phyloP scores from a whole-genome alignment of 345 rosid genomes.

The Erysimum cheiranthoides region DNA sequence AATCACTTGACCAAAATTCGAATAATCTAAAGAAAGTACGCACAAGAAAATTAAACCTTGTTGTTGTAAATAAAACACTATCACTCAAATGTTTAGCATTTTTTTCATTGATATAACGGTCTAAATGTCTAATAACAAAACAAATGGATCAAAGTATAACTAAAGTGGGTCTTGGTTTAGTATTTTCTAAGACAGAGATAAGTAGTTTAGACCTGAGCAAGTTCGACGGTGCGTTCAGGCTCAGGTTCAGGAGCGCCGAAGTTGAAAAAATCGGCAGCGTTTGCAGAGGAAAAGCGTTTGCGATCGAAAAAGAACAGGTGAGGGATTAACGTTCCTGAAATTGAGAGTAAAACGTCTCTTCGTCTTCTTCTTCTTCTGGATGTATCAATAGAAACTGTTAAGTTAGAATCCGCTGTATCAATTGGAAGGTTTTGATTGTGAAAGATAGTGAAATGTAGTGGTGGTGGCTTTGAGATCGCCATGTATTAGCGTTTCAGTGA shows the following conservation, averaged over 20 bases:
- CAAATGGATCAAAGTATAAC: not conserved
- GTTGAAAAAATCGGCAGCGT: conserved; percentile 23
- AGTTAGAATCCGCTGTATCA: conserved; percentile 14
- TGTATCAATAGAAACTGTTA: conserved; percentile 14
- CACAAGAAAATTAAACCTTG: not conserved
- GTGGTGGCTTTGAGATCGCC: conserved; percentile 40
- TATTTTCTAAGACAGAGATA: not conserved
- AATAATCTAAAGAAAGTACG: not conserved
- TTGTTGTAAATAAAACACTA: not conserved
- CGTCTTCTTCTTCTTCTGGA: conserved; percentile 29
- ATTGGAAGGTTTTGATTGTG: conserved; percentile 5
- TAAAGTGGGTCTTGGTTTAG: not conserved
- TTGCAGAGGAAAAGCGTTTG: conserved; percentile 32
- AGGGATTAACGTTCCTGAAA: conserved; percentile 34
- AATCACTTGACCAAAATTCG: not conserved
- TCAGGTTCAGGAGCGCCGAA: conserved; percentile 33
- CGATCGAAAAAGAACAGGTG: conserved; percentile 15
- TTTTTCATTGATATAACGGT: not conserved
- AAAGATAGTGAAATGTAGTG: not conserved
- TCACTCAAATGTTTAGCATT: not conserved
- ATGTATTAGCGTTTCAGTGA: conserved; percentile 28
- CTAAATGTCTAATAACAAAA: not conserved
- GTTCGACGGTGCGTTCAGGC: conserved; percentile 43
- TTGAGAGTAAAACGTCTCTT: conserved; percentile 37
- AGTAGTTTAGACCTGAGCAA: conserved; percentile 39